A percentile compares a stretch with the other conserved stretches of the same genome.
phyloP scores from a whole-genome alignment of 805 yeast species.

The Lachancea quebecensis region DNA sequence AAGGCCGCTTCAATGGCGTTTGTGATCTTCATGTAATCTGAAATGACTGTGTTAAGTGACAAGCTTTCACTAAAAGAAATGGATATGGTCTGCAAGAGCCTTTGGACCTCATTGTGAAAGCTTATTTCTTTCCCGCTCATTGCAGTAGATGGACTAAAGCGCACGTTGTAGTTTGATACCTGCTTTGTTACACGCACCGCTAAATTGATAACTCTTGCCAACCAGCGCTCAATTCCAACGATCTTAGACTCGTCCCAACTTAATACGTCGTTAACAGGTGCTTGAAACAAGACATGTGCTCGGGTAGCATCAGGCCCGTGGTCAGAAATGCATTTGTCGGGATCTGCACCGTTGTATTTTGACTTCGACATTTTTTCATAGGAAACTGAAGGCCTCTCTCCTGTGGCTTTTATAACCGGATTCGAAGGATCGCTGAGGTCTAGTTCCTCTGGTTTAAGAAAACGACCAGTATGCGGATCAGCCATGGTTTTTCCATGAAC shows the following conservation, averaged over 20 bases:
- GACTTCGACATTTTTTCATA: constrained; percentile 97
- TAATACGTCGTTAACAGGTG: constrained; percentile 74
- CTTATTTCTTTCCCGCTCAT: constrained; percentile 41
- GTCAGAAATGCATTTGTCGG: constrained; percentile 58
- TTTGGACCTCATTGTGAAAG: constrained; percentile 53
- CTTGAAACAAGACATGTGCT: constrained; percentile 88
- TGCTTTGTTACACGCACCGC: not conserved
- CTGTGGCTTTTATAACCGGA: constrained; percentile 45
- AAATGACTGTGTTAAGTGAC: constrained; percentile 75
- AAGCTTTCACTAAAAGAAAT: constrained; percentile 52
- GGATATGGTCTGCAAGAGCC: constrained; percentile 43
- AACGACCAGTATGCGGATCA: constrained; percentile 67
- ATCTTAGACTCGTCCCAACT: constrained; percentile 90
- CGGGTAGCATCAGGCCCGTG: constrained; percentile 94
- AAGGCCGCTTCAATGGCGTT: constrained; percentile 39
- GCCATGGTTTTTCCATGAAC: constrained; percentile 84
- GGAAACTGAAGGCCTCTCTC: constrained; percentile 45
- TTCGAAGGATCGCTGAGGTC: constrained; percentile 35
- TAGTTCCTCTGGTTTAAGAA: constrained; percentile 73
- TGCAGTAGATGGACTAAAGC: constrained; percentile 13
- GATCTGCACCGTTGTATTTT: constrained; percentile 91
- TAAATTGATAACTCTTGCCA: constrained; percentile 45
- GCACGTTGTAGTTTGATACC: not conserved
- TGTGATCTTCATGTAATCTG: constrained; percentile 84
- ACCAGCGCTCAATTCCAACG: constrained; percentile 84